These are phyloP conservation scores for Xylariaceae sp. DNA, from an alignment of 2,329 filamentous ascomycete genomes.

Conservation along the genomic window DNA sequence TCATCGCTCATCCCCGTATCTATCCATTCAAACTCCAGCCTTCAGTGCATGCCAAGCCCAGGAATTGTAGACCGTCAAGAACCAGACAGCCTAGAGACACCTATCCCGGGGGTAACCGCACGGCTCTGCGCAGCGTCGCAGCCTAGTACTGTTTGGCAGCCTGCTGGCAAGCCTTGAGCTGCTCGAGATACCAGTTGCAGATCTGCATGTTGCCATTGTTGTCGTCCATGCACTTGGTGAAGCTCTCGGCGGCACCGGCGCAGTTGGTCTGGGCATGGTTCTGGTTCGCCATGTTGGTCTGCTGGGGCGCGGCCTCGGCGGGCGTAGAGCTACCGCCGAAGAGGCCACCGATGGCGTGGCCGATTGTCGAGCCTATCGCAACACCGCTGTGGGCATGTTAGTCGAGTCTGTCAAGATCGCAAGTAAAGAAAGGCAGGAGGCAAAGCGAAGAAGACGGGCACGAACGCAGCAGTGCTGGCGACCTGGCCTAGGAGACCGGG, in stretches of 20 bases:
- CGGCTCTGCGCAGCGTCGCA: background rate
- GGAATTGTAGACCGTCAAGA: background rate
- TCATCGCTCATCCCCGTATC: background rate
- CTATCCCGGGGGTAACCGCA: background rate
- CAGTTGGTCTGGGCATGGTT: slow-evolving; percentile 67
- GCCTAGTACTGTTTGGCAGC: slow-evolving; percentile 67
- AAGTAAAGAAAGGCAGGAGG: background rate
- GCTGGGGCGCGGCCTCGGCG: slow-evolving; percentile 48
- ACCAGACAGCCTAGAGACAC: background rate
- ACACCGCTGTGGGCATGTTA: slow-evolving; percentile 66
- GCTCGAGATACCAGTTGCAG: slow-evolving; percentile 97
- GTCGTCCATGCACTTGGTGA: slow-evolving; percentile 96
- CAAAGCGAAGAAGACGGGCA: slow-evolving; percentile 1
- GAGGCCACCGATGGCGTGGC: slow-evolving; percentile 86
- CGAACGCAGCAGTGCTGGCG: slow-evolving; percentile 89
- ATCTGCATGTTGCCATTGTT: slow-evolving; percentile 91
- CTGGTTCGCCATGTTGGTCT: slow-evolving; percentile 44
- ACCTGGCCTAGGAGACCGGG: slow-evolving; percentile 93
- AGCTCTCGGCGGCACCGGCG: slow-evolving; percentile 72
- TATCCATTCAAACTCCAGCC: background rate
- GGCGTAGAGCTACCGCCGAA: slow-evolving; percentile 71
- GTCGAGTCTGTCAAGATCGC: slow-evolving; percentile 14
- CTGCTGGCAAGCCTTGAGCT: slow-evolving; percentile 85
- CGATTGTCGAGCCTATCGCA: slow-evolving; percentile 90
- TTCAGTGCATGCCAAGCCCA: background rate